phyloP scores from a whole-genome alignment of 2,329 filamentous ascomycete species.

The Talaromyces piceae region DNA sequence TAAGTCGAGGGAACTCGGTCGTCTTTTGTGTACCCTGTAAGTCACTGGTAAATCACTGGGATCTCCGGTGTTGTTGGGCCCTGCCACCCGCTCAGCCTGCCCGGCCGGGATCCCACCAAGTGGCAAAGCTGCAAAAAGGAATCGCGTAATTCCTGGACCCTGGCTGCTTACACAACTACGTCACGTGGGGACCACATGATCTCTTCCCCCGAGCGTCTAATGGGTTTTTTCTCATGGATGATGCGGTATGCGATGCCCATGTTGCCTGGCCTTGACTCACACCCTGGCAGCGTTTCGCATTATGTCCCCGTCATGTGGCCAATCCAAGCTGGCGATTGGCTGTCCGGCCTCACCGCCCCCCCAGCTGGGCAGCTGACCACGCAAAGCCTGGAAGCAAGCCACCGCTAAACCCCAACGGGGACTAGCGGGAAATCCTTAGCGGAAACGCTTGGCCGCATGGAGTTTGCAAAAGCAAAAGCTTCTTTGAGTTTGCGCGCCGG shows the following conservation, averaged over 20 bases:
- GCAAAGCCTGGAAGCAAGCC: background rate
- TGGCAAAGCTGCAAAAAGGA: too few species aligned
- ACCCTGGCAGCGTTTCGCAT: background rate
- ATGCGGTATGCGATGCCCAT: too few species aligned
- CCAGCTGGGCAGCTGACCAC: background rate
- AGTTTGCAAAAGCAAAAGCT: background rate
- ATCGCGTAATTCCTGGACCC: too few species aligned
- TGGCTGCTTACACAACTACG: too few species aligned
- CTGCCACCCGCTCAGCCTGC: background rate
- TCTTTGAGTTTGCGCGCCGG: background rate
- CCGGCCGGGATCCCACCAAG: too few species aligned
- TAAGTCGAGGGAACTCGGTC: too few species aligned
- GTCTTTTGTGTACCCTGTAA: too few species aligned
- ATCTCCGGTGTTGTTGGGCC: too few species aligned
- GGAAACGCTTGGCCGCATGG: background rate
- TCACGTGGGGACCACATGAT: background rate
- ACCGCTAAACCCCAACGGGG: background rate
- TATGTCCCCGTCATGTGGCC: background rate
- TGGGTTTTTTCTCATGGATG: background rate
- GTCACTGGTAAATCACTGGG: too few species aligned
- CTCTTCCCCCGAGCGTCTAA: background rate
- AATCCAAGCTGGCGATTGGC: background rate
- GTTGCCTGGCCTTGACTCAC: background rate
- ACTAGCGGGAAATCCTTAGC: background rate
- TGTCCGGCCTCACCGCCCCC: background rate